Conservation (phyloP, 805 yeast species). For the Soucietia sequanensis region DNA sequence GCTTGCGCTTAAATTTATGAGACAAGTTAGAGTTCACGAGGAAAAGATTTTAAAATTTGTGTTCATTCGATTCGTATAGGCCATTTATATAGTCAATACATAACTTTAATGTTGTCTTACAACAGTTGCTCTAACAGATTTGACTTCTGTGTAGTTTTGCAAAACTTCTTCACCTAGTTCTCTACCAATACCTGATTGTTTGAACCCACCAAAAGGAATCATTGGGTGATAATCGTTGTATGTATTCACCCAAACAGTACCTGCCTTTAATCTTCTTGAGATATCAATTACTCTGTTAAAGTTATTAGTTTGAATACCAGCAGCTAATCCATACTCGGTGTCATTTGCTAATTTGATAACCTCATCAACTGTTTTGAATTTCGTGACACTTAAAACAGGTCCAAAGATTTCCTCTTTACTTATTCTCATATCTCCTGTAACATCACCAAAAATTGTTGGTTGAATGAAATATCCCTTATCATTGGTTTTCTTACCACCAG, state of each 20-base stretch:
- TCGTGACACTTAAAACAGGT: conserved; percentile 48
- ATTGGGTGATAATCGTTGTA: conserved; percentile 63
- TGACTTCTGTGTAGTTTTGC: conserved; percentile 24
- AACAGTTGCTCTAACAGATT: conserved; percentile 1
- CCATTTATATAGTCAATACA: no score
- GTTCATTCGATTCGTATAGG: no score
- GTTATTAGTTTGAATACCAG: conserved; percentile 42
- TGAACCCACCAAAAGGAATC: conserved; percentile 45
- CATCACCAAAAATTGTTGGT: conserved; percentile 51
- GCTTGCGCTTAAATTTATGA: no score
- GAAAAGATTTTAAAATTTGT: no score
- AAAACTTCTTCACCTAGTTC: conserved; percentile 39
- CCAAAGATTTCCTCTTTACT: conserved; percentile 52
- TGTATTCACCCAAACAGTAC: conserved; percentile 68
- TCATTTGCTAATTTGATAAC: conserved; percentile 44
- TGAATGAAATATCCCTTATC: conserved; percentile 34
- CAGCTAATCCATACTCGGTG: conserved; percentile 47
- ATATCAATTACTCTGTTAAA: conserved; percentile 14
- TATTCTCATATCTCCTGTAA: conserved; percentile 37
- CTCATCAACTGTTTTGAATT: conserved; percentile 44
- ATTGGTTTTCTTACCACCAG: conserved; percentile 39
- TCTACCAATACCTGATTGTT: conserved; percentile 42
- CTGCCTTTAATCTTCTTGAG: conserved; percentile 47
- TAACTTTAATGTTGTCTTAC: not conserved
- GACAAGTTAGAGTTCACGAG: no score